phyloP scores from a whole-genome alignment of 1,139 yeast species.

The Arxiozyma slooffiae region DNA sequence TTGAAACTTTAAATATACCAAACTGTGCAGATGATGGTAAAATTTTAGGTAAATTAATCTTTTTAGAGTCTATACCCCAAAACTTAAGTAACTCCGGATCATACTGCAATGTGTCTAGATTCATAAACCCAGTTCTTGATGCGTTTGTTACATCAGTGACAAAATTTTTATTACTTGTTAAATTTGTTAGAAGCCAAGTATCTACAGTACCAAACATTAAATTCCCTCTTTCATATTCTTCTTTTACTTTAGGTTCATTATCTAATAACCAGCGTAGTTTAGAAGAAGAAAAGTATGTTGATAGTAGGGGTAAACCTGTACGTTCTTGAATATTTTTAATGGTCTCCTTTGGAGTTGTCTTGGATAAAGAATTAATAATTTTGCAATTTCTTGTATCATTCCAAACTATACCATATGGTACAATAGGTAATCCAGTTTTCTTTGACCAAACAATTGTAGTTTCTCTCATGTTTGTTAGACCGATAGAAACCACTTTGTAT shows the following conservation, averaged over 20 bases:
- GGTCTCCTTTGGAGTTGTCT: conserved; percentile 47
- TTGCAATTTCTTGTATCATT: conserved; percentile 82
- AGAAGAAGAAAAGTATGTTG: conserved; percentile 87
- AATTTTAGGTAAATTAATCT: conserved; percentile 67
- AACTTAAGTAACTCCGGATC: conserved; percentile 67
- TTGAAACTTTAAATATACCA: conserved; percentile 59
- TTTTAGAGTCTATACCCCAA: conserved; percentile 67
- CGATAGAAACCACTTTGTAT: conserved; percentile 54
- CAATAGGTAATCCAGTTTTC: conserved; percentile 70
- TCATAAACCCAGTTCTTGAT: conserved; percentile 83
- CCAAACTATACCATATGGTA: conserved; percentile 86
- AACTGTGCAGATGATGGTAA: conserved; percentile 71
- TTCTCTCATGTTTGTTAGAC: conserved; percentile 93
- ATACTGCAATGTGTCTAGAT: conserved; percentile 64
- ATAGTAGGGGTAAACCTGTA: conserved; percentile 72
- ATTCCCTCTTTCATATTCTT: conserved; percentile 64
- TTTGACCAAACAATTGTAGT: conserved; percentile 87
- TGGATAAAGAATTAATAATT: conserved; percentile 57
- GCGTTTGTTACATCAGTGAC: conserved; percentile 90
- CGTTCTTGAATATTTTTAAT: conserved; percentile 49
- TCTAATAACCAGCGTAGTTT: conserved; percentile 86
- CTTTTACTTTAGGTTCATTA: conserved; percentile 58
- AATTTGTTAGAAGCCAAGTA: conserved; percentile 83
- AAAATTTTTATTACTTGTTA: conserved; percentile 62
- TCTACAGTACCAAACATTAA: conserved; percentile 92